Conservation (phyloP, 768 basidiomycete species). For the Lactarius psammicola region DNA sequence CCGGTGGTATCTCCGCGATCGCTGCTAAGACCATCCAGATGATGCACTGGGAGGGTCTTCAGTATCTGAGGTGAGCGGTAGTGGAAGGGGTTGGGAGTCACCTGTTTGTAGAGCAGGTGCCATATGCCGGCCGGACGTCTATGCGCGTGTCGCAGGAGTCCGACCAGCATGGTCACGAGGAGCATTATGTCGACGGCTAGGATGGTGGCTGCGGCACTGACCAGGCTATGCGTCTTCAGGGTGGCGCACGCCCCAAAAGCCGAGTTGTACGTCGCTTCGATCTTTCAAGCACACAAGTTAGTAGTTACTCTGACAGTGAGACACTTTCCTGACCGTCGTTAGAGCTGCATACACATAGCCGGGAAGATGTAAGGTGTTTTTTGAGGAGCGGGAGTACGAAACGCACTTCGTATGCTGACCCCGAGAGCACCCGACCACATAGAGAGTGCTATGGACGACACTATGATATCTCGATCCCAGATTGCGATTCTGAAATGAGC, state of each 20-base stretch:
- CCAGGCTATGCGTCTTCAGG: neutral
- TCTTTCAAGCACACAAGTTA: neutral
- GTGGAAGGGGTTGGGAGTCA: neutral
- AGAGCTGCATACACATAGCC: neutral
- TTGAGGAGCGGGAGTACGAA: neutral
- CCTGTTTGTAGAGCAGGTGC: neutral
- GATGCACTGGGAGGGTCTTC: neutral
- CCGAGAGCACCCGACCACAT: neutral
- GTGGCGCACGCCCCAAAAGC: neutral
- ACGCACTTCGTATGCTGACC: neutral
- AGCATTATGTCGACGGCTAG: neutral
- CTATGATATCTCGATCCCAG: neutral
- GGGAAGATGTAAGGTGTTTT: neutral
- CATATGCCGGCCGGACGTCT: neutral
- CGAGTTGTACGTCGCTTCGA: neutral
- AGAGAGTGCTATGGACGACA: neutral
- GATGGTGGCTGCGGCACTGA: neutral
- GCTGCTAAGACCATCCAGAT: neutral
- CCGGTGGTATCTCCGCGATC: neutral
- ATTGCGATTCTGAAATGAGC: conserved; percentile 1
- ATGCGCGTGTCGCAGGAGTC: neutral
- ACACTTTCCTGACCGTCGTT: neutral
- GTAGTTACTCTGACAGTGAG: neutral
- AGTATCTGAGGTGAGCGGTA: neutral
- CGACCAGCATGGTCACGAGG: neutral